phyloP scores from a whole-genome alignment of 345 rosid species.

The Pugionium cornutum region DNA sequence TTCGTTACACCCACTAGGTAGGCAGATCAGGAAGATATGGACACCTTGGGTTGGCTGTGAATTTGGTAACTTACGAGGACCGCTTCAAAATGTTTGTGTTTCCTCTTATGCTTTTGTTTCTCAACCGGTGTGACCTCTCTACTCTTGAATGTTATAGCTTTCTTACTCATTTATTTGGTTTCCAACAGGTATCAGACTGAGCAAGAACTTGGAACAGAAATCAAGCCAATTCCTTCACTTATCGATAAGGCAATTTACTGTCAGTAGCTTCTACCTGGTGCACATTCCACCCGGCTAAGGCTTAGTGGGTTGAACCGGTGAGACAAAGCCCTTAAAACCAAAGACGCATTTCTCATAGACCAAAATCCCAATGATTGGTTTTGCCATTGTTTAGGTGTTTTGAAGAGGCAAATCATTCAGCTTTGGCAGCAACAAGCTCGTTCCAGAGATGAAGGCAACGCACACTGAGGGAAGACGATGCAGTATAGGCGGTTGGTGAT shows the following conservation, averaged over 20 bases:
- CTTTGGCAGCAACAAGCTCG: conserved; percentile 38
- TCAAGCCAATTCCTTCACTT: conserved; percentile 96
- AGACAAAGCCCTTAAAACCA: conserved; percentile 21
- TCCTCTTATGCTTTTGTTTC: conserved; percentile 5
- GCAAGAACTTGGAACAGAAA: conserved; percentile 99
- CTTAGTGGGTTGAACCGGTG: conserved; percentile 22
- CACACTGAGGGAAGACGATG: conserved; percentile 26
- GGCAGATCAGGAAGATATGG: conserved; percentile 99
- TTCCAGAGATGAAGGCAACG: conserved; percentile 32
- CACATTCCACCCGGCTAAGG: conserved; percentile 14
- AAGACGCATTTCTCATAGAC: conserved; percentile 13
- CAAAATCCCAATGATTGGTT: background rate
- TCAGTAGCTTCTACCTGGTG: conserved; percentile 47
- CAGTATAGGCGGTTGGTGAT: conserved; percentile 12
- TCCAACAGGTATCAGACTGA: conserved; percentile 93
- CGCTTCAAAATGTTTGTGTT: conserved; percentile 83
- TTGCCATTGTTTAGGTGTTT: conserved; percentile 25
- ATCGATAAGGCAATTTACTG: conserved; percentile 97
- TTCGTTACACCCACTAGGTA: conserved; percentile 50
- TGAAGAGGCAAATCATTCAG: conserved; percentile 37
- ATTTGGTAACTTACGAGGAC: conserved; percentile 95
- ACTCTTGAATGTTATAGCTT: background rate
- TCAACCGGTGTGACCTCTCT: background rate
- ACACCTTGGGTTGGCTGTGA: conserved; percentile 98
- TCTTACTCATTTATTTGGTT: conserved; percentile 9